phyloP scores from a whole-genome alignment of 352 stramenopile species.

The Blastocystis sp. region DNA sequence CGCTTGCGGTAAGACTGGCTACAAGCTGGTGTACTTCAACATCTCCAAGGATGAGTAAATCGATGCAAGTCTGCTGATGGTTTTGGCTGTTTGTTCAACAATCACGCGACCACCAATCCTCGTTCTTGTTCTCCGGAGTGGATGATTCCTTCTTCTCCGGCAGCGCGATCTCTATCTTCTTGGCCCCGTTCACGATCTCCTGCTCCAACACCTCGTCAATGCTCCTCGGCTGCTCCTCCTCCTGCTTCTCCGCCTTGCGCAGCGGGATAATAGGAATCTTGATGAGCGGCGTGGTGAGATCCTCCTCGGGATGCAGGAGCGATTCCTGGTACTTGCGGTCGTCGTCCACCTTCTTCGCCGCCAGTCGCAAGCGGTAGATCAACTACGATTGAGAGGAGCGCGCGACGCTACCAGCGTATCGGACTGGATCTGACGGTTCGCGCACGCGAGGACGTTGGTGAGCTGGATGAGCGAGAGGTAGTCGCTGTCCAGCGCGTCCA shows the following conservation, averaged over 20 bases:
- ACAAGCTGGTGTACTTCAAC: constrained; percentile 79
- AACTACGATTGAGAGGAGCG: background rate
- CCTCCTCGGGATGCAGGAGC: constrained; percentile 18
- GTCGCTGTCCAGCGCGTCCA: background rate
- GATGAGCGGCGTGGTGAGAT: background rate
- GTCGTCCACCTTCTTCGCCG: constrained; percentile 55
- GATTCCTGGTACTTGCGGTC: constrained; percentile 40
- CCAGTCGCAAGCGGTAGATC: constrained; percentile 64
- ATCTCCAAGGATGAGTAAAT: constrained; percentile 67
- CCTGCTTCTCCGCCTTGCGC: background rate
- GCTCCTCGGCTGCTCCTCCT: constrained; percentile 8
- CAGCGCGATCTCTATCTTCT: background rate
- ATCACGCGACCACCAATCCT: constrained; percentile 52
- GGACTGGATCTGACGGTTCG: constrained; percentile 56
- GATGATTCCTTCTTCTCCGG: background rate
- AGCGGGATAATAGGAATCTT: constrained; percentile 1
- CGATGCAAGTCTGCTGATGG: constrained; percentile 27
- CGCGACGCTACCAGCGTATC: constrained; percentile 8
- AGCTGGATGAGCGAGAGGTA: constrained; percentile 57
- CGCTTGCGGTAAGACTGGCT: constrained; percentile 95
- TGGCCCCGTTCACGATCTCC: constrained; percentile 25
- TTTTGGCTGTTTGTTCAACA: constrained; percentile 66
- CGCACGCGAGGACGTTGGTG: constrained; percentile 57
- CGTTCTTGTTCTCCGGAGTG: background rate
- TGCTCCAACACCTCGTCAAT: constrained; percentile 17